Evolutionary conservation across 2,329 filamentous ascomycete genomes (phyloP), one percentile per base, ranked within the genome.

Genomic region (Cladosporium sp.): DNA sequence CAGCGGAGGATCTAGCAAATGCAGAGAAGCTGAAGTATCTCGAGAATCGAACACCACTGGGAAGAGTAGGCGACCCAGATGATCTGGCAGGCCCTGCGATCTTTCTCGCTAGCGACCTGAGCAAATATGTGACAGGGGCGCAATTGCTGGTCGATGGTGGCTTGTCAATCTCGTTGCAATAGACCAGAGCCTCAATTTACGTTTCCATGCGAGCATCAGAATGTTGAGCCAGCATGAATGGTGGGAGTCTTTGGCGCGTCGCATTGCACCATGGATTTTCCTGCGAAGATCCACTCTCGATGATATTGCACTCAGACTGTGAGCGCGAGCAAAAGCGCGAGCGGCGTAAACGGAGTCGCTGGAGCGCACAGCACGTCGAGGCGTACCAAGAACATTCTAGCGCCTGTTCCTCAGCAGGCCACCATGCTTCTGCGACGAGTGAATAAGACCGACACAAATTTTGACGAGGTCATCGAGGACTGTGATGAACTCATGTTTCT

Each of bases 121-220:
- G 89, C 76, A 86, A 86, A 28, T 94, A 93, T 79, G 90, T 94
- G 79, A 94, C 88, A 66, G 92, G 92, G 0, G 89, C 91, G 18
- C 91, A 95, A 78, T 74, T 97, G 70, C 77, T 97, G 68, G 93
- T 97, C 18, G 93, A 97, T 78, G 93, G 93, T 14, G 93, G 93
- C 0, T 77, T 94, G 68, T 97, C 95, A 82, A 92, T 96, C n/a
- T 96, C 96, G 78, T 80, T 96, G 72, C 92, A 95, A 78, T 94
- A 79, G 70, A 53, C 2, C n/a, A 46, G 8, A 46, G 40, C n/a
- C n/a, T 18, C 8, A 46, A 11, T 46, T 3, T 21, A 16, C 14
- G 5, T 21, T 23, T 12, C n/a, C n/a, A 46, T 46, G n/a, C n/a
- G 40, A 12, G 21, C 3, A 18, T n/a, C 40, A 8, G 40, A 12